These are phyloP conservation scores for Dendrocalamus latiflorus DNA, from an alignment of 202 grass and related monocot species.

Conservation along the genomic window DNA sequence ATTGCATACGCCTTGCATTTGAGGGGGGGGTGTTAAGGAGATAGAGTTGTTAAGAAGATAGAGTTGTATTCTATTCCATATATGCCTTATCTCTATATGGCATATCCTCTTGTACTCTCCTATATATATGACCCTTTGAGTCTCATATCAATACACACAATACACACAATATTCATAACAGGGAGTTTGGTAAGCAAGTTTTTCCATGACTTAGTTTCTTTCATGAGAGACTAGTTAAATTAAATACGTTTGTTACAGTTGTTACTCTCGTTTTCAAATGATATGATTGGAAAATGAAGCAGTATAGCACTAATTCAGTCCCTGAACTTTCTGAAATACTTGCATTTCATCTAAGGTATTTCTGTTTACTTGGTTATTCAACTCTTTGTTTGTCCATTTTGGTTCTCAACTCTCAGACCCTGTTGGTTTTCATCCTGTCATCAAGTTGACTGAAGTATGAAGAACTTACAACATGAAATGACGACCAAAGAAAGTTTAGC, in stretches of 20 bases:
- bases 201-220: neutral
- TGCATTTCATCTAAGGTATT: neutral
- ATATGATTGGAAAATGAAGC: neutral
- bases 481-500: neutral
- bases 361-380: neutral
- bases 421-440: neutral
- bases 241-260: neutral
- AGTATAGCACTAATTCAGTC: neutral
- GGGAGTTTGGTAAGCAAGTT: conserved; percentile 68
- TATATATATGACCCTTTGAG: too few relatives aligned
- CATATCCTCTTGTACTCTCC: too few relatives aligned
- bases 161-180: too few relatives aligned
- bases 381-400: neutral
- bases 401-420: neutral
- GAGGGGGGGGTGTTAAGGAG: too few relatives aligned
- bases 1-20: too few relatives aligned
- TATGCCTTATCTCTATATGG: too few relatives aligned
- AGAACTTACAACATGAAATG: neutral
- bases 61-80: too few relatives aligned
- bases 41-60: too few relatives aligned
- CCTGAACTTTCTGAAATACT: too few relatives aligned
- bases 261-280: neutral
- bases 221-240: neutral
- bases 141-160: too few relatives aligned
- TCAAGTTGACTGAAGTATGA: neutral